Conservation (phyloP, 1,139 yeast species). For the Zygoascus sp. region DNA sequence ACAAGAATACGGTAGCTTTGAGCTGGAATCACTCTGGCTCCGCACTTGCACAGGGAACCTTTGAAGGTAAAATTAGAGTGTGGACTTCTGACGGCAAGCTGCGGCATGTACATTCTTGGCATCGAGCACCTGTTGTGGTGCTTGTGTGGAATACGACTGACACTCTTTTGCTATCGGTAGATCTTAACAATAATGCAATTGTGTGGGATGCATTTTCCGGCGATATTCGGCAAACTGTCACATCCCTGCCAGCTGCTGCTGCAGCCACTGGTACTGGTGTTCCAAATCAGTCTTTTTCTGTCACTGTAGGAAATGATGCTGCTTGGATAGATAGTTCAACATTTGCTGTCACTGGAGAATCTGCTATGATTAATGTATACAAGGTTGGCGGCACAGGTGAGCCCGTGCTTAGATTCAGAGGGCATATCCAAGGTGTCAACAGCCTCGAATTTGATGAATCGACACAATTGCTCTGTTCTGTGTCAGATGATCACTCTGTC, state of each 20-base stretch:
- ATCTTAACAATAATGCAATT: constrained; percentile 41
- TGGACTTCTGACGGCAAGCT: constrained; percentile 39
- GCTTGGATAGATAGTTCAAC: constrained; percentile 71
- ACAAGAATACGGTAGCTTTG: constrained; percentile 29
- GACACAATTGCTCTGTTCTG: constrained; percentile 58
- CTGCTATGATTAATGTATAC: constrained; percentile 55
- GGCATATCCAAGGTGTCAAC: constrained; percentile 65
- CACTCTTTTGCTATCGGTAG: constrained; percentile 40
- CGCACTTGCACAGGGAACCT: constrained; percentile 32
- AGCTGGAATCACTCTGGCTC: constrained; percentile 32
- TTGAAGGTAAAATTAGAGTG: constrained; percentile 32
- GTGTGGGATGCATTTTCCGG: constrained; percentile 55
- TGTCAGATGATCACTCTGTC: constrained; percentile 69
- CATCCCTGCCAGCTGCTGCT: constrained; percentile 34
- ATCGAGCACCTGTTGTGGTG: constrained; percentile 49
- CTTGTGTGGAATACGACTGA: constrained; percentile 49
- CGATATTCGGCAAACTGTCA: constrained; percentile 37
- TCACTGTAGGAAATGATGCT: constrained; percentile 45
- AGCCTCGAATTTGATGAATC: constrained; percentile 49
- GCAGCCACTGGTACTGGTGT: background rate
- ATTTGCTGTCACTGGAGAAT: constrained; percentile 64
- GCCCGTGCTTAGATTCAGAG: constrained; percentile 60
- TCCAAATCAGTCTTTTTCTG: background rate
- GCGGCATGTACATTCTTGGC: constrained; percentile 54
- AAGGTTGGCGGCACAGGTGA: constrained; percentile 43